Evolutionary conservation across 371 early-diverging fungal genomes (phyloP), one percentile per base, ranked within the genome.

Genomic region (Blakeslea trispora): DNA sequence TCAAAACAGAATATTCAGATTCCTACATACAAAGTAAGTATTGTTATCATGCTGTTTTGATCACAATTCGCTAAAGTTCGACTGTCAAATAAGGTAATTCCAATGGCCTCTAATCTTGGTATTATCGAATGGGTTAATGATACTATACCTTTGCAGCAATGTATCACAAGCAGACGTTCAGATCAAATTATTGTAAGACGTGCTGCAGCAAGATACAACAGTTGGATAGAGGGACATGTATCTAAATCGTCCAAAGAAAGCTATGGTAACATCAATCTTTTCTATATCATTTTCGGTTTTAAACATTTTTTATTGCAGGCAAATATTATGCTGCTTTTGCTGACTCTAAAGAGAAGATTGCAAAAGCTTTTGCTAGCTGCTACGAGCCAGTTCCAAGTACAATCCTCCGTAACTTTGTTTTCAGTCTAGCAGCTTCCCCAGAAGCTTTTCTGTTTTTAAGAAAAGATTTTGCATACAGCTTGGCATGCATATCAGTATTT

Each of bases 391-490:
- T 83, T 18, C 65, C 66, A 3, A 58, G 66, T 2, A 75, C 81
- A 19, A 37, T 84, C 40, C 55, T 73, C n/a, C 66, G 69, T 24
- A 82, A 80, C 37, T 81, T 72, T 48, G 48, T 76, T n/a, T 52
- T 77, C 18, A 72, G 74, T 18, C 57, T 87, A 23, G 72, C 85
- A 7, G 64, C 74, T 21, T 83, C 88, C n/a, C 83, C 88, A 0
- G 88, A 88, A 65, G 83, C 87, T 0, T 89, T 83, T 51, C 55
- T 88, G 13, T 64, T 71, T 24, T 74, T 88, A 1, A 73, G 88
- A 40, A 70, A 70, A 15, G 74, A 76, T 5, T 89, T 85, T 60
- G 76, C 81, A 1, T 69, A 81, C 37, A 86, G 85, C 52, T 59
- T 88, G 11, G 81, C 86, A 0, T 78, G 82, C 5, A 72, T 87